Evolutionary conservation across 2,329 filamentous ascomycete species (phyloP), one percentile per base, ranked within the genome.

Genomic region (Fusarium floridanum): DNA sequence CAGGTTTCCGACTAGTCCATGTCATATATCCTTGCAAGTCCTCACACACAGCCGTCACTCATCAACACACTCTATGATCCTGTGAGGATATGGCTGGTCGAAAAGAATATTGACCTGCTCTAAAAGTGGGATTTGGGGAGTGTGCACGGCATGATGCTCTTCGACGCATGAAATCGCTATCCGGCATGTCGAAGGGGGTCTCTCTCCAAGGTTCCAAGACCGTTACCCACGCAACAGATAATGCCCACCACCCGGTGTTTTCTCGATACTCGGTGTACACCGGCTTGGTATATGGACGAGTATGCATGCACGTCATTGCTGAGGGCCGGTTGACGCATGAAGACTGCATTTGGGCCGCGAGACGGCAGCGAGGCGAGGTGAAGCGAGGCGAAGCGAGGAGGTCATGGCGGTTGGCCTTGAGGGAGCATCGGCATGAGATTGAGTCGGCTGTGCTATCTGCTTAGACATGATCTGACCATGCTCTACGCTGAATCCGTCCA

Each of bases 241-340:
- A 63, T 63, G 34, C 12, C 12, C 11, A 53, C 16, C 22, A 29
- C 43, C 61, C 45, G 32, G 45, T 50, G 22, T 50, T 70, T 37
- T 56, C 41, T 45, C 45, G 37, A 64, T 20, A 73, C 37, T 66
- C 57, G 62, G 72, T 68, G 62, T 56, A 70, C 64, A 45, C 60
- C 55, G 37, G n/a, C 48, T 65, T 55, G 17, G 20, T 27, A 34
- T 61, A 61, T 39, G 50, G 53, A 32, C 36, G 62, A 36, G 14
- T 17, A 48, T 60, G 55, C 61, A 73, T 74, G 72, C 73, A 73
- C 64, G 70, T 76, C 73, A 75, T 75, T 61, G 16, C 34, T 45
- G 57, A 45, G 65, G 62, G 41, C 61, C 60, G 41, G 59, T 62
- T 53, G 67, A 62, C 57, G 59, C 53, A 61, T 61, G 55, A 57